These are phyloP conservation scores for Neonectria faginata DNA, from an alignment of 2,329 filamentous ascomycete species.

Conservation along the genomic window DNA sequence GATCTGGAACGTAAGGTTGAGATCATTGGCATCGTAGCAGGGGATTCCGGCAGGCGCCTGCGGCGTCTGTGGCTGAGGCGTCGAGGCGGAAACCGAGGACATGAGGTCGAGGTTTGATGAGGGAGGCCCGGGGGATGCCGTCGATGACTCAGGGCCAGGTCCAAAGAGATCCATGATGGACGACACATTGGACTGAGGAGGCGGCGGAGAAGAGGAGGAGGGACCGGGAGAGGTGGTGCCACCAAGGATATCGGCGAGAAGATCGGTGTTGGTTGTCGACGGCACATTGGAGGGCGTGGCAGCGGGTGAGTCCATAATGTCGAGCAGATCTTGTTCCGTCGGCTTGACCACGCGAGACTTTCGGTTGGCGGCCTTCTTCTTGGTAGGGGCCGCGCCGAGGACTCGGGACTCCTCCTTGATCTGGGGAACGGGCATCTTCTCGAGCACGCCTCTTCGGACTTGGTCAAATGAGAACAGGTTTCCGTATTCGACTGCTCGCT, in stretches of 20 bases:
- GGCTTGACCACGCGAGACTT: slow-evolving; percentile 83
- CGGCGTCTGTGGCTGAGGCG: slow-evolving; percentile 54
- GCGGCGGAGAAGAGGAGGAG: slow-evolving; percentile 56
- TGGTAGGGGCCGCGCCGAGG: slow-evolving; percentile 81
- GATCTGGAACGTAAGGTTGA: slow-evolving; percentile 83
- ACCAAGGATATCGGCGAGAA: slow-evolving; percentile 92
- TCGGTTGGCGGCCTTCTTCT: slow-evolving; percentile 77
- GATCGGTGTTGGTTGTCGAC: slow-evolving; percentile 80
- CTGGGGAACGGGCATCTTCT: slow-evolving; percentile 97
- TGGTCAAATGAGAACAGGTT: slow-evolving; percentile 94
- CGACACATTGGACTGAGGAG: slow-evolving; percentile 68
- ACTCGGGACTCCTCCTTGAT: slow-evolving; percentile 96
- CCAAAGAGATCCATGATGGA: slow-evolving; percentile 94
- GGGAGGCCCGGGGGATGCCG: slow-evolving; percentile 51
- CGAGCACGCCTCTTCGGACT: slow-evolving; percentile 88
- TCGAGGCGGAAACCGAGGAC: slow-evolving; percentile 60
- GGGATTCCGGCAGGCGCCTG: slow-evolving; percentile 68
- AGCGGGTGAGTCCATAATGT: slow-evolving; percentile 85
- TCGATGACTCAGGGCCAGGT: slow-evolving; percentile 55
- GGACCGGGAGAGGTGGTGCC: slow-evolving; percentile 67
- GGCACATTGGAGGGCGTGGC: slow-evolving; percentile 62
- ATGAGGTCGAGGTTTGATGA: slow-evolving; percentile 63
- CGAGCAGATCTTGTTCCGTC: slow-evolving; percentile 90
- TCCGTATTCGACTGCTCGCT: slow-evolving; percentile 93
- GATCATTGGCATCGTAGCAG: slow-evolving; percentile 88